phyloP scores from a whole-genome alignment of 345 rosid genomes.

The Streptanthus diversifolius region DNA sequence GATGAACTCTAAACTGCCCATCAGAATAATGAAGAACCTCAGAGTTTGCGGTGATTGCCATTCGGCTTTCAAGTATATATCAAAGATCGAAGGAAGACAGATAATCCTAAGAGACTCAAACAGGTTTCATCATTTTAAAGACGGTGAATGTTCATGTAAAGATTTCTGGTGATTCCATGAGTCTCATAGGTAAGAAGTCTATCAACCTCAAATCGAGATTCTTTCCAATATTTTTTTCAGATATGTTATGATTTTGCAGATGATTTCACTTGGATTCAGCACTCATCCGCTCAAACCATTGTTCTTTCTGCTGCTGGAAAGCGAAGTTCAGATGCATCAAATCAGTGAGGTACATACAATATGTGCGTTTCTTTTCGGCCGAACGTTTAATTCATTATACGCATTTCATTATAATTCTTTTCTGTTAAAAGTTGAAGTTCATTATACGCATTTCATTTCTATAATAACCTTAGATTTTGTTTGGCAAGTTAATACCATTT shows the following conservation, averaged over 20 bases:
- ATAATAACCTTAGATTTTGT: background rate
- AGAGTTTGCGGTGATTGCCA: conserved; percentile 88
- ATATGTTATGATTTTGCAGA: background rate
- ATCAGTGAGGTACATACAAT: background rate
- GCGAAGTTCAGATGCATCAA: background rate
- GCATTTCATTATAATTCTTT: background rate
- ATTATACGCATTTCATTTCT: background rate
- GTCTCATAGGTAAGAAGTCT: conserved; percentile 9
- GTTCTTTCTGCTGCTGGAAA: background rate
- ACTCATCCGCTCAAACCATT: background rate
- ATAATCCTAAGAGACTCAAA: conserved; percentile 75
- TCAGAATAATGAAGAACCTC: conserved; percentile 92
- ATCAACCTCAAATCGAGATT: conserved; percentile 1
- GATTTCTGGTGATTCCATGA: conserved; percentile 67
- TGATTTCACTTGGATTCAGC: background rate
- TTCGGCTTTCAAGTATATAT: conserved; percentile 73
- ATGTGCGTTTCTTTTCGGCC: background rate
- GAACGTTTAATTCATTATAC: background rate
- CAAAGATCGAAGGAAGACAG: conserved; percentile 55
- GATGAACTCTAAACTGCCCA: conserved; percentile 56
- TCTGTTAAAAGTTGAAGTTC: background rate
- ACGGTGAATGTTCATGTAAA: conserved; percentile 70
- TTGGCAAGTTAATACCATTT: background rate
- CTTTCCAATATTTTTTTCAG: background rate
- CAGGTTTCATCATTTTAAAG: conserved; percentile 86